Evolutionary conservation across 257 asterid genomes (phyloP).

Genomic region (Misopates orontium): DNA sequence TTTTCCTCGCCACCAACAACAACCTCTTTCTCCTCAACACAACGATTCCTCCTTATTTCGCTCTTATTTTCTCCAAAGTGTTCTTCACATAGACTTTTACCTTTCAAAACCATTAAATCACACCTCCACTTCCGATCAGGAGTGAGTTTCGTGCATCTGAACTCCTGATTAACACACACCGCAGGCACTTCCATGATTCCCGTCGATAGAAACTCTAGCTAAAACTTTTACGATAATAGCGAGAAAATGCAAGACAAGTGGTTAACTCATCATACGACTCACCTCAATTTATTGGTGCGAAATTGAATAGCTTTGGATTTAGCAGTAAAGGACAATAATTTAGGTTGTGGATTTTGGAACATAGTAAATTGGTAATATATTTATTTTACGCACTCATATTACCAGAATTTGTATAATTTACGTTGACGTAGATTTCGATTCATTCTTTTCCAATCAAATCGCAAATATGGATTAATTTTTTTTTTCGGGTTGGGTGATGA

Average conservation of each 20-base stretch:
- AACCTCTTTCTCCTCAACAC: no score
- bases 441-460: no score
- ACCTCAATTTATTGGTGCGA: slow-evolving; percentile 17
- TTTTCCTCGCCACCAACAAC: neutral
- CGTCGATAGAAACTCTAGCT: slow-evolving; percentile 11
- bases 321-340: slow-evolving; percentile 12
- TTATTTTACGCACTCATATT: no score
- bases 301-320: slow-evolving; percentile 24
- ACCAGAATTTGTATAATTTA: no score
- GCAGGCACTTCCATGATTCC: slow-evolving; percentile 29
- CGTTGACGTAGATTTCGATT: neutral
- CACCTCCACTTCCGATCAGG: slow-evolving; percentile 40
- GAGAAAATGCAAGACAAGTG: neutral
- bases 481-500: no score
- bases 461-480: no score
- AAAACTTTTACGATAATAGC: neutral
- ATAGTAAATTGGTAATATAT: no score
- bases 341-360: slow-evolving; percentile 3
- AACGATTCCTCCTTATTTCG: no score
- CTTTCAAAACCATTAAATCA: slow-evolving; percentile 31
- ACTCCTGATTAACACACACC: slow-evolving; percentile 22
- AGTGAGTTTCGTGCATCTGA: slow-evolving; percentile 31
- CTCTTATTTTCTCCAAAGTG: slow-evolving; percentile 19
- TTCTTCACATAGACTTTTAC: slow-evolving; percentile 32
- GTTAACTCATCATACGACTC: slow-evolving; percentile 9